Base-by-base conservation (phyloP, 768 basidiomycete species). In the Cystobasidium onofrii region DNA sequence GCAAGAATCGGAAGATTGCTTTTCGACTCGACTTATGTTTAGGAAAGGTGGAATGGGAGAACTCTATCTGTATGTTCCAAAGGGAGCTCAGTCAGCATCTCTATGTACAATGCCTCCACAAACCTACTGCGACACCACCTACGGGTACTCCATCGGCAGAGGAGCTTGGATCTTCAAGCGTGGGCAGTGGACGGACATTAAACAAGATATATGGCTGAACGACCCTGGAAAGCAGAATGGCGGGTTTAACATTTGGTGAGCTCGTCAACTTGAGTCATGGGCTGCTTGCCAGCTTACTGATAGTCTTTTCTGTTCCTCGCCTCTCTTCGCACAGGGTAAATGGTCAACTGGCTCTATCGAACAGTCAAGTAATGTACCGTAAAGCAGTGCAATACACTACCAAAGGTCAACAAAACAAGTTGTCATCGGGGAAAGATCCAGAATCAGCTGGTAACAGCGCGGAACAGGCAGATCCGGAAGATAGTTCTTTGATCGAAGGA, bases 181-280 rank as follows among this genome's bases (percentile, higher is more conserved):
- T 2, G 89, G 89, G 52, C 79, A 80, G 73, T 89, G 90, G 87
- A 88, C 85, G 25, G 86, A 85, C n/a, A 84, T 91, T 75, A 82
- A 84, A 33, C 84, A 90, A 81, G 86, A 90, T 75, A 85, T 91
- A 64, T 84, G 84, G 80, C 85, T 92, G 77, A 93, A 93, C 80
- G 87, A 88, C 73, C 84, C 84, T 44, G 88, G 88, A 17, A 76
- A 85, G 80, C 83, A 85, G 17, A 88, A 93, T 78, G 90, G 90
- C 76, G 75, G 76, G 0, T 76, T 55, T 52, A 74, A 66, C 62
- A 74, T 78, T 61, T 77, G 70, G 67, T 70, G 46, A 33, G 77
- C 52, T 13, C 3, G 33, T 1, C 52, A 23, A 34, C 23, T 13
- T 25, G 57, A 3, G 3, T 23, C 18, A 57, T 57, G 31, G 23